These are phyloP conservation scores for Agroathelia rolfsii DNA, from an alignment of 1,284 basidiomycete species.

Conservation along the genomic window DNA sequence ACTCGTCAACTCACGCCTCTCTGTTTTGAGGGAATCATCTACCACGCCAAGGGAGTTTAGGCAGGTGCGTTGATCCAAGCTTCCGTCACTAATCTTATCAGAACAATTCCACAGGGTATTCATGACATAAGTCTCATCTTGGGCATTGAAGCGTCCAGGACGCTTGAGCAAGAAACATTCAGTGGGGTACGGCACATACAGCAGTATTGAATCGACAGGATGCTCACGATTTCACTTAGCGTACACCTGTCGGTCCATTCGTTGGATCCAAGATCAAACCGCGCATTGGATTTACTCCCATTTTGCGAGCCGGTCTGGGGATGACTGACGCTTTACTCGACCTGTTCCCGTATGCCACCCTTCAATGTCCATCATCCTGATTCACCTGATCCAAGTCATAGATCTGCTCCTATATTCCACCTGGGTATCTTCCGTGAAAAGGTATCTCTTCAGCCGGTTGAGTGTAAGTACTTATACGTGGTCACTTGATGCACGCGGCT, in stretches of 20 bases:
- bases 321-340: constrained; percentile 83
- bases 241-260: constrained; percentile 61
- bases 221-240: constrained; percentile 22
- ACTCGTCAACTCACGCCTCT: constrained; percentile 60
- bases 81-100: constrained; percentile 1
- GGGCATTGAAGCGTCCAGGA: constrained; percentile 66
- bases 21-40: constrained; percentile 52
- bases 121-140: constrained; percentile 63
- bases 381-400: constrained; percentile 16
- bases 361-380: neutral
- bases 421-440: constrained; percentile 89
- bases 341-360: constrained; percentile 60
- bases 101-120: constrained; percentile 36
- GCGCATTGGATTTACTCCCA: constrained; percentile 79
- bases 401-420: constrained; percentile 79
- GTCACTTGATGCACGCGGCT: constrained; percentile 4
- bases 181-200: constrained; percentile 39
- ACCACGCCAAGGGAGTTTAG: constrained; percentile 72
- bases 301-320: constrained; percentile 88
- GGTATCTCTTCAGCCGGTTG: constrained; percentile 82
- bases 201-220: neutral
- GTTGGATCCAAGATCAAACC: constrained; percentile 59
- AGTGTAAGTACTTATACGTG: constrained; percentile 47
- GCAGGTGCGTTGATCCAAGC: constrained; percentile 35
- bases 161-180: constrained; percentile 50